phyloP scores from a whole-genome alignment of 2,329 filamentous ascomycete species.

The Teratosphaeria zuluensis region DNA sequence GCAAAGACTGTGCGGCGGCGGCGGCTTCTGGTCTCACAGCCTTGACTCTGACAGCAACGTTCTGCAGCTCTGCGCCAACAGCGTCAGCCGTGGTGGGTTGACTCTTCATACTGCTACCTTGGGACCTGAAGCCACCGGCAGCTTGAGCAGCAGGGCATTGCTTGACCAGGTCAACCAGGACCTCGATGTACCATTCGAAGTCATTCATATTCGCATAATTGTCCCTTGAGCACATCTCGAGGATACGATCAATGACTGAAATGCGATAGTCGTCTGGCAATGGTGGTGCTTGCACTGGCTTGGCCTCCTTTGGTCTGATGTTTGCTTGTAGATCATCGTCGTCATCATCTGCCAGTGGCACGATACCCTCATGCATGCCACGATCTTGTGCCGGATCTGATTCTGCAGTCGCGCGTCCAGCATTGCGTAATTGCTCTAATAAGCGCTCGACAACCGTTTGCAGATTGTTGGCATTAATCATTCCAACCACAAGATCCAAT shows the following conservation, averaged over 20 bases:
- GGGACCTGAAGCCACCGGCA: constrained; percentile 7
- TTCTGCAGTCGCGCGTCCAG: constrained; percentile 45
- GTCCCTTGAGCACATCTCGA: constrained; percentile 81
- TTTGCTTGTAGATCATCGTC: constrained; percentile 48
- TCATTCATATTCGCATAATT: constrained; percentile 80
- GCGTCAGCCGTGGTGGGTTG: constrained; percentile 48
- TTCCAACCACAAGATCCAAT: constrained; percentile 80
- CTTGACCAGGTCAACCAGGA: constrained; percentile 74
- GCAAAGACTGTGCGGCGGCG: constrained; percentile 65
- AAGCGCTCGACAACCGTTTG: constrained; percentile 75
- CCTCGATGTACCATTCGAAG: constrained; percentile 96
- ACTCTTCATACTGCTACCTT: constrained; percentile 2
- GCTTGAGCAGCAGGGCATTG: constrained; percentile 45
- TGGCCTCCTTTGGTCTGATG: constrained; percentile 43
- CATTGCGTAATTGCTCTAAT: constrained; percentile 69
- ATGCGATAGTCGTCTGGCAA: constrained; percentile 79
- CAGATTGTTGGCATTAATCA: constrained; percentile 84
- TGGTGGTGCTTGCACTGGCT: constrained; percentile 43
- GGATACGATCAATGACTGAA: constrained; percentile 71
- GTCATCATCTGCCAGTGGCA: constrained; percentile 46
- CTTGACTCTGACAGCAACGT: constrained; percentile 83
- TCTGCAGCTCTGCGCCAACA: constrained; percentile 79
- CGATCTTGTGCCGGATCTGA: constrained; percentile 38
- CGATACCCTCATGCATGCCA: constrained; percentile 31
- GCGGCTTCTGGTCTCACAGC: constrained; percentile 73